phyloP scores from a whole-genome alignment of 768 basidiomycete genomes.

The Boletellus ananas region DNA sequence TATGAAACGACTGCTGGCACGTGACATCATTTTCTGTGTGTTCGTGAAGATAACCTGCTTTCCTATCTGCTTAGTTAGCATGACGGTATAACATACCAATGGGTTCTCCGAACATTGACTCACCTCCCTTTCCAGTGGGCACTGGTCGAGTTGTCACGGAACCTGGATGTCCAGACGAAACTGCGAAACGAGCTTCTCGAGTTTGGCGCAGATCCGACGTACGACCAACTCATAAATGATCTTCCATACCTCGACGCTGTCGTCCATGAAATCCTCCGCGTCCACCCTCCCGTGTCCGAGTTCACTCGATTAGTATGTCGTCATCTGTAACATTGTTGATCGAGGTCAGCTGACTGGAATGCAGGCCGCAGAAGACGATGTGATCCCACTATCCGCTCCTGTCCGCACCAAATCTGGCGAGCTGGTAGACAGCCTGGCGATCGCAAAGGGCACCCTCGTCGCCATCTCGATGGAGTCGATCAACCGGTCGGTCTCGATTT shows the following conservation, averaged over 20 bases:
- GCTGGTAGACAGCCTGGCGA: conserved; percentile 34
- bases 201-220: conserved; percentile 46
- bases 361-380: conserved; percentile 46
- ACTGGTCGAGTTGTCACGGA: conserved; percentile 49
- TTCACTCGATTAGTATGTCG: conserved; percentile 9
- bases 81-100: conserved; percentile 5
- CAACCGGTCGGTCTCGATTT: conserved; percentile 49
- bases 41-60: neutral
- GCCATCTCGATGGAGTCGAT: conserved; percentile 41
- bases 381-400: conserved; percentile 51
- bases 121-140: conserved; percentile 42
- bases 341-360: no score
- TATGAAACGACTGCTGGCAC: conserved; percentile 23
- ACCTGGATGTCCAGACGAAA: conserved; percentile 43
- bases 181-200: conserved; percentile 47
- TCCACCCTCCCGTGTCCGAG: conserved; percentile 38
- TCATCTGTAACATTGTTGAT: no score
- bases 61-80: conserved; percentile 4
- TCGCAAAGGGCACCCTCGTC: conserved; percentile 47
- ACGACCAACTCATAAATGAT: conserved; percentile 46
- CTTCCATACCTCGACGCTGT: conserved; percentile 56
- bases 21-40: neutral
- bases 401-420: conserved; percentile 40
- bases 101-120: neutral
- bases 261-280: conserved; percentile 41